phyloP scores from a whole-genome alignment of 768 basidiomycete genomes.

The Tricholoma sp. region DNA sequence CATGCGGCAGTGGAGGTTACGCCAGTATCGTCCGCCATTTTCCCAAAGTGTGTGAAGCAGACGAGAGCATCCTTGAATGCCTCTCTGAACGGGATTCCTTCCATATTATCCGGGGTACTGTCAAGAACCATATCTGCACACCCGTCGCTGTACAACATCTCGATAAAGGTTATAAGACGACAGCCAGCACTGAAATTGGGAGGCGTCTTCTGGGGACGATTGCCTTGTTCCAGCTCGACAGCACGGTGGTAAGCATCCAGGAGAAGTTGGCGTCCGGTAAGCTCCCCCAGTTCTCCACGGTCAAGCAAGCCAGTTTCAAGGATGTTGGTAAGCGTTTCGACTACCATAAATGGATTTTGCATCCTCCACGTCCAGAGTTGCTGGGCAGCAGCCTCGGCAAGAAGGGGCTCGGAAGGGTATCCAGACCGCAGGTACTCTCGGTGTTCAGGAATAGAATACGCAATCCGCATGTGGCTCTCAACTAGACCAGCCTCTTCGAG shows the following conservation, averaged over 20 bases:
- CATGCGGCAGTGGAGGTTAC: neutral
- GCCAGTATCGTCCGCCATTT: neutral
- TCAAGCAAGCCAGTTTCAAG: neutral
- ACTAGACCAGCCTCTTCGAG: slow-evolving; percentile 8
- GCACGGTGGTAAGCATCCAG: neutral
- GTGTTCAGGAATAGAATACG: slow-evolving; percentile 18
- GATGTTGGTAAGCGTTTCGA: neutral
- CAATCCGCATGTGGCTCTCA: slow-evolving; percentile 22
- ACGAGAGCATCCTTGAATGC: neutral
- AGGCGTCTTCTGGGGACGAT: neutral
- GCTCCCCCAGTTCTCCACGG: neutral
- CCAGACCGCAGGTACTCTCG: slow-evolving; percentile 9
- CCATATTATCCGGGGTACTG: neutral
- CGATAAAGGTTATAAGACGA: neutral
- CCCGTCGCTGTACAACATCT: neutral
- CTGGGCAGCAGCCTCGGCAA: neutral
- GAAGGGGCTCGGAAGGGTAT: neutral
- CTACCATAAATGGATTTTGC: neutral
- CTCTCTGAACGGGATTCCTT: neutral
- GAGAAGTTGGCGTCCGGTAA: neutral
- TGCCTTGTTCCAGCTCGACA: neutral
- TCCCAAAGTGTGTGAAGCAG: neutral
- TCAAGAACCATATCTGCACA: neutral
- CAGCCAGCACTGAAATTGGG: neutral
- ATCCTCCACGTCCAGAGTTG: neutral